Percentiles rank a stretch among this genome's conserved stretches.
Evolutionary conservation across 305 asterid species (phyloP).

Genomic region (Fraxinus sp.): DNA sequence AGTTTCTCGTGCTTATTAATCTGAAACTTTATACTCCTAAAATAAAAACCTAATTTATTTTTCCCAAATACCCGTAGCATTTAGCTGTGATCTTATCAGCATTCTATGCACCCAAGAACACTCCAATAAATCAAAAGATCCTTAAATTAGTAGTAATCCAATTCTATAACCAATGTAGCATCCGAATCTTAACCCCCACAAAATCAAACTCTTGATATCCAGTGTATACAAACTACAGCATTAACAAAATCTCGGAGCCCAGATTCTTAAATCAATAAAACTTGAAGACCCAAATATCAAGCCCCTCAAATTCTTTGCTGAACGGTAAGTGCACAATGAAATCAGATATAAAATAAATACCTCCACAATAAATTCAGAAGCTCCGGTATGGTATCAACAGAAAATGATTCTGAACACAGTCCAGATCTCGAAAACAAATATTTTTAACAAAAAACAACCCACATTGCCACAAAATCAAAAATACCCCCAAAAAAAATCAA

Average conservation of each 20-base stretch:
- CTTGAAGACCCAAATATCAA: slow-evolving; percentile 25
- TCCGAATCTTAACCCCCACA: not conserved
- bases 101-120: slow-evolving; percentile 25
- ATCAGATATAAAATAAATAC: not conserved
- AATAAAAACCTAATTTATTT: slow-evolving; percentile 27
- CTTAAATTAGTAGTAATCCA: slow-evolving; percentile 1
- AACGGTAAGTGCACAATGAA: slow-evolving; percentile 1
- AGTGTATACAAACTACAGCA: not conserved
- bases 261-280: slow-evolving; percentile 6
- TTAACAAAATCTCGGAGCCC: not conserved
- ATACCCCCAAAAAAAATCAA: not conserved
- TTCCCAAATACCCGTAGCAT: slow-evolving; percentile 36
- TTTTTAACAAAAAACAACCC: slow-evolving; percentile 39
- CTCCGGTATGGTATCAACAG: slow-evolving; percentile 8
- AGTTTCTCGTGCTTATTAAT: slow-evolving; percentile 31
- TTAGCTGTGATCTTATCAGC: slow-evolving; percentile 30
- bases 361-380: slow-evolving; percentile 26
- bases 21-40: slow-evolving; percentile 34
- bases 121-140: slow-evolving; percentile 20
- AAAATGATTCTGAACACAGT: slow-evolving; percentile 19
- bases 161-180: not conserved
- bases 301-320: slow-evolving; percentile 16
- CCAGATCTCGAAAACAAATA: slow-evolving; percentile 37
- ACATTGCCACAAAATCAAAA: slow-evolving; percentile 44
- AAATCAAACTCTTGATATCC: slow-evolving; percentile 14